These are phyloP conservation scores for Novymonas esmeraldas DNA, from an alignment of 208 protist species.

Conservation along the genomic window DNA sequence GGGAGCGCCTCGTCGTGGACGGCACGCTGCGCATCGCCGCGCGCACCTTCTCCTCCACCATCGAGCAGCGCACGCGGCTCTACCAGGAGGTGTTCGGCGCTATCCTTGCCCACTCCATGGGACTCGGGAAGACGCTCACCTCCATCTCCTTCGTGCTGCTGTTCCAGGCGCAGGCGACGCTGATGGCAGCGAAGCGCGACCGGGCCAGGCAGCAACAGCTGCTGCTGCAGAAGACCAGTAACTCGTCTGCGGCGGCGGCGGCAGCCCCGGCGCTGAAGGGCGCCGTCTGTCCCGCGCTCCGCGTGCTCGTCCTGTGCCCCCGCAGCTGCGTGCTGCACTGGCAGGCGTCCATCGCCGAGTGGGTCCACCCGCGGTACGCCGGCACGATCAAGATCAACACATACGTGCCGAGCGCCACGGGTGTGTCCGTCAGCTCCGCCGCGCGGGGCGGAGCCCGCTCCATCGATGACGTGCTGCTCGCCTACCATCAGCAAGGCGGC, in stretches of 20 bases:
- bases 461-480: slow-evolving; percentile 34
- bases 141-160: slow-evolving; percentile 72
- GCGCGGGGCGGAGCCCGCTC: slow-evolving; percentile 15
- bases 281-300: slow-evolving; percentile 38
- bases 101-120: slow-evolving; percentile 90
- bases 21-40: slow-evolving; percentile 53
- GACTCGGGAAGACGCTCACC: slow-evolving; percentile 88
- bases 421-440: neutral
- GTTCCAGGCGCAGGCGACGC: slow-evolving; percentile 55
- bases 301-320: slow-evolving; percentile 75
- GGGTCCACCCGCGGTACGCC: slow-evolving; percentile 61
- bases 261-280: slow-evolving; percentile 9
- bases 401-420: slow-evolving; percentile 52
- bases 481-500: slow-evolving; percentile 69
- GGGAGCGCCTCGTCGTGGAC: slow-evolving; percentile 70
- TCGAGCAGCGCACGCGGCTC: slow-evolving; percentile 50
- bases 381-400: slow-evolving; percentile 34
- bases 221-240: neutral
- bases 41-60: slow-evolving; percentile 32
- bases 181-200: slow-evolving; percentile 41
- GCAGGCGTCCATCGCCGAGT: slow-evolving; percentile 56
- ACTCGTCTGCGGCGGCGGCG: neutral
- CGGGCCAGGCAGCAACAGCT: slow-evolving; percentile 22
- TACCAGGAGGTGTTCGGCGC: slow-evolving; percentile 70
- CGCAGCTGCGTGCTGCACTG: slow-evolving; percentile 77